Conservation (phyloP, 768 basidiomycete genomes). For the Naganishia kalamii region DNA sequence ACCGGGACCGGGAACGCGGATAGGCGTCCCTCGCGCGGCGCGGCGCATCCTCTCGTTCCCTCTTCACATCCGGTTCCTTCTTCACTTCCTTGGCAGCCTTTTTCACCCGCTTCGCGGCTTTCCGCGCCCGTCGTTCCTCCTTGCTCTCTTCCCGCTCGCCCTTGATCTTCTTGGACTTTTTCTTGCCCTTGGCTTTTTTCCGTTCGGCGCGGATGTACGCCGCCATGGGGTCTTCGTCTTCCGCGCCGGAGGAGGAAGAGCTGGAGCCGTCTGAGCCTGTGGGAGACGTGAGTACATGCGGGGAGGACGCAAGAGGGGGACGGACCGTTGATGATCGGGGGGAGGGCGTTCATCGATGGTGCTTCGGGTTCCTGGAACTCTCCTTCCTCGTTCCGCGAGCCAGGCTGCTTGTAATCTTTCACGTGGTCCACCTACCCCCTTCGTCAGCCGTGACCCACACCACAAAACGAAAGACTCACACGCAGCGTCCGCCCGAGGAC, state of each 20-base stretch:
- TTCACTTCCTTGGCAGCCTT: slow-evolving; percentile 45
- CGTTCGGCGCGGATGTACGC: slow-evolving; percentile 74
- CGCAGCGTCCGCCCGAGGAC: slow-evolving; percentile 79
- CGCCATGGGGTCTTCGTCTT: slow-evolving; percentile 86
- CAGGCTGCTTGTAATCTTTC: slow-evolving; percentile 77
- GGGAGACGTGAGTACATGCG: slow-evolving; percentile 4
- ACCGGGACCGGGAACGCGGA: not conserved
- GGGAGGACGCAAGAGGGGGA: slow-evolving; percentile 20
- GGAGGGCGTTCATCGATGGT: slow-evolving; percentile 80
- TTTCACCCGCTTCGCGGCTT: slow-evolving; percentile 64
- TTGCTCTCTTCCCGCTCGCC: slow-evolving; percentile 53
- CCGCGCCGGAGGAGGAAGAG: slow-evolving; percentile 48
- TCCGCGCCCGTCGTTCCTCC: slow-evolving; percentile 59
- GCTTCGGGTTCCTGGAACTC: slow-evolving; percentile 79
- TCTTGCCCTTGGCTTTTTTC: slow-evolving; percentile 47
- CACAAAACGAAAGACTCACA: slow-evolving; percentile 69
- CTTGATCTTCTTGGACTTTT: slow-evolving; percentile 55
- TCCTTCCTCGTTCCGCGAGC: slow-evolving; percentile 67
- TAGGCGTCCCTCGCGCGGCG: not conserved
- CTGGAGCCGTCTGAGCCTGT: slow-evolving; percentile 20
- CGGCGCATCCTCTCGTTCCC: not conserved
- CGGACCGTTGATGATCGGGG: slow-evolving; percentile 56
- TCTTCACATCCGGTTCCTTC: not conserved
- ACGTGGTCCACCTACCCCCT: slow-evolving; percentile 50
- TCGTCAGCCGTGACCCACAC: not conserved